Conservation (phyloP, 192 early-diverging fungal species). For the Mortierella claussenii region DNA sequence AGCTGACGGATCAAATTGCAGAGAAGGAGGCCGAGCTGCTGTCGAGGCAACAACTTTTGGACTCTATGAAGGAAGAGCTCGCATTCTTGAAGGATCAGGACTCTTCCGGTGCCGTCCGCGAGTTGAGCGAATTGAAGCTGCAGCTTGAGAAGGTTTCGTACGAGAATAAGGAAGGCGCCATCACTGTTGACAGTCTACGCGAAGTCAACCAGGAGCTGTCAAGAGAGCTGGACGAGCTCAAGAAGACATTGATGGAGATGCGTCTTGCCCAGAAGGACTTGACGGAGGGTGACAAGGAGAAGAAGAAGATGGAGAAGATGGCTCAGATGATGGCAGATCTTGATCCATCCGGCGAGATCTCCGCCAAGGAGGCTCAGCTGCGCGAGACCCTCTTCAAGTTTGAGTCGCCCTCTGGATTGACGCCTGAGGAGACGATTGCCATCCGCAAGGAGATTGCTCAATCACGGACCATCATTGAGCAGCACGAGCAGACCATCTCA, state of each 20-base stretch:
- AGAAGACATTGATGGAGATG: conserved; percentile 71
- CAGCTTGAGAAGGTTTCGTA: conserved; percentile 90
- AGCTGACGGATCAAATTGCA: conserved; percentile 91
- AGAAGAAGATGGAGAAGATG: conserved; percentile 86
- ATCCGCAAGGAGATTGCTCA: conserved; percentile 80
- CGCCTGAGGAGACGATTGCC: conserved; percentile 70
- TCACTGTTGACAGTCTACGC: conserved; percentile 89
- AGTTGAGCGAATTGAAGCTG: conserved; percentile 82
- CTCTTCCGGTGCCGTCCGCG: conserved; percentile 55
- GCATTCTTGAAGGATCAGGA: conserved; percentile 73
- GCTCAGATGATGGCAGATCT: conserved; percentile 85
- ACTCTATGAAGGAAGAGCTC: conserved; percentile 80
- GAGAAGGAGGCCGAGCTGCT: conserved; percentile 91
- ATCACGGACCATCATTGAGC: conserved; percentile 67
- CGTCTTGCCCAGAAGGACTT: conserved; percentile 59
- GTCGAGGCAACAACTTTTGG: conserved; percentile 64
- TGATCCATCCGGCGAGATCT: conserved; percentile 78
- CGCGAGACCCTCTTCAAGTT: conserved; percentile 75
- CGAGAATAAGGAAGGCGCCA: conserved; percentile 87
- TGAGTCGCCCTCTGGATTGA: conserved; percentile 68
- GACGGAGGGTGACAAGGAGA: conserved; percentile 76
- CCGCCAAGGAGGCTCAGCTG: conserved; percentile 80
- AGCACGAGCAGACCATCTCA: conserved; percentile 72
- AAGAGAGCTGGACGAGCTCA: conserved; percentile 79
- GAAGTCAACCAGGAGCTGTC: conserved; percentile 86